Evolutionary conservation across 441 rosid species (phyloP).

Genomic region (Croton setiger): DNA sequence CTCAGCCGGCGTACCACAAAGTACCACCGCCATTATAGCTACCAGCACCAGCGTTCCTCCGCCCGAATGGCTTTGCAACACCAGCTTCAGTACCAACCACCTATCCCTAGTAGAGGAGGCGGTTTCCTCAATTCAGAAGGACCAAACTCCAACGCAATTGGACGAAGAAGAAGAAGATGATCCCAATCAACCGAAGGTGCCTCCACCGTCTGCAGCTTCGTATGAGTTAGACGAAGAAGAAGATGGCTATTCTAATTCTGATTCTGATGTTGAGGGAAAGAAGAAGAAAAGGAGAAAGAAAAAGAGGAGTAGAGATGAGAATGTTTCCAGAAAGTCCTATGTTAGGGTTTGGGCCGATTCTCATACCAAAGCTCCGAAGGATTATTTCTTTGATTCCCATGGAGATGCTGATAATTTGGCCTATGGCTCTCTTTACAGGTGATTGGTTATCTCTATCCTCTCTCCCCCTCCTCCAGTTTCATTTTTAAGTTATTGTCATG

Average conservation of each 20-base stretch:
- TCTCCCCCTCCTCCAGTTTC: background rate
- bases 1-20: constrained; percentile 22
- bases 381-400: constrained; percentile 78
- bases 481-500: background rate
- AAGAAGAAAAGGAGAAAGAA: constrained; percentile 39
- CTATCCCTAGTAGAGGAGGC: constrained; percentile 47
- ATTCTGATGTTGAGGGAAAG: constrained; percentile 29
- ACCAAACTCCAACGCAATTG: background rate
- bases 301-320: constrained; percentile 36
- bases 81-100: constrained; percentile 75
- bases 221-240: constrained; percentile 32
- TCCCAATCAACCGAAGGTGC: background rate
- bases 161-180: constrained; percentile 31
- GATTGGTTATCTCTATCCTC: background rate
- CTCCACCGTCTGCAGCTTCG: constrained; percentile 15
- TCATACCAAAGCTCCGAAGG: constrained; percentile 48
- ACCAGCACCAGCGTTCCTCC: constrained; percentile 18
- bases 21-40: constrained; percentile 18
- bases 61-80: constrained; percentile 71
- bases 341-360: constrained; percentile 48
- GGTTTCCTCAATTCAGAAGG: constrained; percentile 37
- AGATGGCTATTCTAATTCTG: constrained; percentile 24
- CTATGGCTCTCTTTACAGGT: constrained; percentile 86
- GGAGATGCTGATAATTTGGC: constrained; percentile 86
- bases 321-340: constrained; percentile 40